Evolutionary conservation across 148 eudicot genomes (phyloP), one percentile per base, ranked within the genome.

Genomic region (Bassia scoparia): DNA sequence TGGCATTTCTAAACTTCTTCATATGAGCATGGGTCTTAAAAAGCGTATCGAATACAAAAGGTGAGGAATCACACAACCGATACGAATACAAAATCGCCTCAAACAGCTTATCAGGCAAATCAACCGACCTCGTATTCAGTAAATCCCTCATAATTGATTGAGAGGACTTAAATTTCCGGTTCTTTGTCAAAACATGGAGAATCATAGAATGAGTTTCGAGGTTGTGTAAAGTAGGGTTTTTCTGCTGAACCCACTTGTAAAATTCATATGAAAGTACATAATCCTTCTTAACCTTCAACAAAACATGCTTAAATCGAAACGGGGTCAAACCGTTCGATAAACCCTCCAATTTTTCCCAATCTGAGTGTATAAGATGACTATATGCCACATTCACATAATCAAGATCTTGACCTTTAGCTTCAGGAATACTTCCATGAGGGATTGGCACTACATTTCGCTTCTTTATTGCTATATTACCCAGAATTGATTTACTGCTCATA

Each of bases 351-450:
- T 83, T 87, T 18, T 76, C 44, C 94, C 90, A 93, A 79, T 93
- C 94, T 68, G 92, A 86, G 68, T 93, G 89, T 15, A 88, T 74
- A 18, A 93, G 84, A 84, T 90, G 93, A 66, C 96, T 93, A 66
- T 92, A 81, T 53, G 87, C 93, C 26, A 92, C 86, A 61, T 87
- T 90, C n/a, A 92, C 69, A 58, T 59, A 92, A 81, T 92, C 98
- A 80, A 86, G 89, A 61, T 93, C 94, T 76, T 87, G 91, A 26
- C 93, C 96, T 83, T 74, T 83, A 35, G 91, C 85, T 58, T 87
- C 86, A 54, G 86, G 88, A 53, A 93, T 68, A 30, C 89, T 84
- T 75, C 85, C 79, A 62, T 93, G 89, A 34, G 98, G 98, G 61
- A 93, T 76, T 60, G 96, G 91, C 27, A 88, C 77, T 59, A 86